Evolutionary conservation across 2,329 filamentous ascomycete species (phyloP).

Genomic region (Trichoderma sp.): DNA sequence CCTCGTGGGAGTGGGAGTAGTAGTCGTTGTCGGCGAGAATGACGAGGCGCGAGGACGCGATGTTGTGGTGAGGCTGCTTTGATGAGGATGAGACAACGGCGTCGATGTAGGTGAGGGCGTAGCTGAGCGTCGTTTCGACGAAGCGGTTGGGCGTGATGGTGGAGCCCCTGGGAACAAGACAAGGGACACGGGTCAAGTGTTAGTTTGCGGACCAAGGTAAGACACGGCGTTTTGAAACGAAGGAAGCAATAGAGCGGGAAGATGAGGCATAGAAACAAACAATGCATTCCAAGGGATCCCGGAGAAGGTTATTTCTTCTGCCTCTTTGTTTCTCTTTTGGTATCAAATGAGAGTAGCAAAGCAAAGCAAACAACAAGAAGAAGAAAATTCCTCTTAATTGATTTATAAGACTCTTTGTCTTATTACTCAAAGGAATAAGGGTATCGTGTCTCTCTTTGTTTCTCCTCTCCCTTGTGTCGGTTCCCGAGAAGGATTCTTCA

Average conservation of each 20-base stretch:
- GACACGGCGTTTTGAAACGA: neutral
- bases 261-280: neutral
- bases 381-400: constrained; percentile 3
- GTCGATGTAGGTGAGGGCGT: constrained; percentile 80
- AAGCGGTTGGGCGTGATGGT: constrained; percentile 69
- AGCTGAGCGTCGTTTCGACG: constrained; percentile 87
- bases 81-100: constrained; percentile 39
- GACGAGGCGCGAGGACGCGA: constrained; percentile 72
- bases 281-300: neutral
- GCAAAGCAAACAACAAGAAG: neutral
- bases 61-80: constrained; percentile 45
- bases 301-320: neutral
- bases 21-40: constrained; percentile 96
- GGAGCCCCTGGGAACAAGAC: constrained; percentile 44
- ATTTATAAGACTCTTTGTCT: constrained; percentile 16
- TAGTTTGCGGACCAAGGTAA: neutral
- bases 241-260: neutral
- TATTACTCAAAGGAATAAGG: neutral
- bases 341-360: neutral
- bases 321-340: neutral
- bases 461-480: neutral
- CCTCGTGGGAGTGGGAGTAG: constrained; percentile 68
- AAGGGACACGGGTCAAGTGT: neutral
- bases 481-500: neutral
- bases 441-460: neutral